Base-by-base conservation (phyloP, 1,284 basidiomycete species). In the Mycena sp. region DNA sequence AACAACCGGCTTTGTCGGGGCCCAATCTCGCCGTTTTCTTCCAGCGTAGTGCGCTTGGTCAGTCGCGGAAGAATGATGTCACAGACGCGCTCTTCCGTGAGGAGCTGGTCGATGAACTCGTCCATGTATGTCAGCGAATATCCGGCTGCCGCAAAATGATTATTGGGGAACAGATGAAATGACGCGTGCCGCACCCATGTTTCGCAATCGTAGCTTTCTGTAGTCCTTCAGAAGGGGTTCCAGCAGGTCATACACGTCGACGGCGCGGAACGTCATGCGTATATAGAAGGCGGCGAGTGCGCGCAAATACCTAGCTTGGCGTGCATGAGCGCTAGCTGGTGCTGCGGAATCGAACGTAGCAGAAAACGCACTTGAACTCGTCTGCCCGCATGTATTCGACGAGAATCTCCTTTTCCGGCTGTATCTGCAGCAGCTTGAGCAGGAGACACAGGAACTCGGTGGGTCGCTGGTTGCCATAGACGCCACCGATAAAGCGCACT, bases 191-290 rank as follows among this genome's bases (percentile, higher is more conserved):
- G 65, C 74, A 95, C 95, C 82, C 83, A 91, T 92, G 65, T 90
- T 85, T 45, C 93, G 85, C 66, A 89, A 83, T 14, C 98, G 89
- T 51, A 99, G 76, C 76, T 99, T 99, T 65, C 95, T 81, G 72
- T 91, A 99, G 75, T 99, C 97, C 75, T 94, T 95, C 65, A 99
- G 84, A 25, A 99, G 77, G 9, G 97, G 97, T 76, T 99, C 98
- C 12, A 99, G 85, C 17, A 95, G 82, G 73, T 96, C 94, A 73
- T 96, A 99, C 5, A 98, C 92, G 61, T 99, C 96, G 40, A 89
- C 87, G 1, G 95, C 84, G 43, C 87, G 84, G 78, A 98, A 99
- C 1, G 96, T 98, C 81, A 99, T 89, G 35, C 98, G 91, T 63
- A 99, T 87, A 74, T 99, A 99, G 78, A 99, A 89, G 2, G 91